Conservation (phyloP, 106 monocot genomes). For the Alisma plantagoaquatica region DNA sequence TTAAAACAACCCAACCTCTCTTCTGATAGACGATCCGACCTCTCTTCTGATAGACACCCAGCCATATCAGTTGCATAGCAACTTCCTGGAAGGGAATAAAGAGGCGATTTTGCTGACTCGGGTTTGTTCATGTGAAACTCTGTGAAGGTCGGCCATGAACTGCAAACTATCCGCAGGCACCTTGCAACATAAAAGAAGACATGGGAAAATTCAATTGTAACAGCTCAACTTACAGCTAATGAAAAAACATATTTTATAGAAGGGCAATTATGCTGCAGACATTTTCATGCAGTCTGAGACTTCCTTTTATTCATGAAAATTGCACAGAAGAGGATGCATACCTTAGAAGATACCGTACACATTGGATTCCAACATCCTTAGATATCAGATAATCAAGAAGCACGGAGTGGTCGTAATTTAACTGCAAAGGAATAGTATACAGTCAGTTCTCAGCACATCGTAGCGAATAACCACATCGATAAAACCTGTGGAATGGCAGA, state of each 20-base stretch:
- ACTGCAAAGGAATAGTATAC: constrained; percentile 29
- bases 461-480: no score
- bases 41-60: background rate
- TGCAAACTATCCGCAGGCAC: constrained; percentile 50
- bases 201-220: background rate
- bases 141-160: constrained; percentile 47
- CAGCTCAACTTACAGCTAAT: constrained; percentile 1
- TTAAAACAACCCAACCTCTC: background rate
- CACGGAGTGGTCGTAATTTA: constrained; percentile 83
- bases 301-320: background rate
- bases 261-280: background rate
- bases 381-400: constrained; percentile 94
- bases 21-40: no score
- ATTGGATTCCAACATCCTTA: constrained; percentile 62
- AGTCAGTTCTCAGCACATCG: no score
- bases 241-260: background rate
- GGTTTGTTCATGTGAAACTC: constrained; percentile 24
- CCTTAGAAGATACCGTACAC: constrained; percentile 75
- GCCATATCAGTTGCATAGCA: background rate
- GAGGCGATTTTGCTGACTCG: constrained; percentile 10
- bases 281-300: background rate
- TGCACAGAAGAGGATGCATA: constrained; percentile 2
- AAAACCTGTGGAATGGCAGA: no score
- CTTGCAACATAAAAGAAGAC: constrained; percentile 18
- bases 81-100: constrained; percentile 15